Percentiles rank a stretch among this genome's conserved stretches.
Conservation (phyloP, 2,329 filamentous ascomycete species). For the Boeremia exigua region DNA sequence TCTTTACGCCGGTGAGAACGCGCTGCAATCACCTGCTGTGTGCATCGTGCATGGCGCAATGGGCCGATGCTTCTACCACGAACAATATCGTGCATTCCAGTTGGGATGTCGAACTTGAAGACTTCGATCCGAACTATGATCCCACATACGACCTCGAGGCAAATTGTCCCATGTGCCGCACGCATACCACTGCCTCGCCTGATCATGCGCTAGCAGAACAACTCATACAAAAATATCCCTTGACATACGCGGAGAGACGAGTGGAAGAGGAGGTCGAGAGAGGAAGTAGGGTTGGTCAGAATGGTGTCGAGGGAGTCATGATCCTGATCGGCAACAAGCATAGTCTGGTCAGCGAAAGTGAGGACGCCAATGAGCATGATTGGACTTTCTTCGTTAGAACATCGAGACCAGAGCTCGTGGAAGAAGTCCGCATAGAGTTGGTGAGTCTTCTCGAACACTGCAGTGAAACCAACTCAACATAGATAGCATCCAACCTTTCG, state of each 20-base stretch:
- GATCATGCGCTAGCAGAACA: constrained; percentile 32
- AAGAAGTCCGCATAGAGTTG: constrained; percentile 51
- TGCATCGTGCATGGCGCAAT: constrained; percentile 54
- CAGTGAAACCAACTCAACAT: constrained; percentile 1
- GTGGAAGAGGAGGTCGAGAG: constrained; percentile 42
- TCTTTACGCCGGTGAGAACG: constrained; percentile 52
- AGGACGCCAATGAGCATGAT: constrained; percentile 48
- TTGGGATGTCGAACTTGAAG: constrained; percentile 48
- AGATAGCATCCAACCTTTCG: constrained; percentile 52
- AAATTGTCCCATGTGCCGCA: constrained; percentile 56
- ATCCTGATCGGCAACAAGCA: constrained; percentile 56
- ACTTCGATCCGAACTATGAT: constrained; percentile 46
- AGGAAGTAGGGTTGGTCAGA: constrained; percentile 29
- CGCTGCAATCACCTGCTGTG: constrained; percentile 54
- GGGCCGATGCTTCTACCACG: constrained; percentile 51
- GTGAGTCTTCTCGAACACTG: constrained; percentile 8
- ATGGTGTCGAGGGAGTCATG: constrained; percentile 49
- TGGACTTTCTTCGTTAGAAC: constrained; percentile 57
- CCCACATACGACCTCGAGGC: constrained; percentile 45
- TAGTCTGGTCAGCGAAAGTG: constrained; percentile 26
- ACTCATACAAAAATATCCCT: constrained; percentile 46
- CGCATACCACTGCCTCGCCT: constrained; percentile 44
- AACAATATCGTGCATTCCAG: constrained; percentile 46
- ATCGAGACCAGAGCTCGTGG: constrained; percentile 52
- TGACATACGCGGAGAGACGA: constrained; percentile 43